A percentile compares a stretch with the other conserved stretches of the same genome.
Conservation (phyloP, 2,329 filamentous ascomycete species). For the Trichoderma endophyticum region DNA sequence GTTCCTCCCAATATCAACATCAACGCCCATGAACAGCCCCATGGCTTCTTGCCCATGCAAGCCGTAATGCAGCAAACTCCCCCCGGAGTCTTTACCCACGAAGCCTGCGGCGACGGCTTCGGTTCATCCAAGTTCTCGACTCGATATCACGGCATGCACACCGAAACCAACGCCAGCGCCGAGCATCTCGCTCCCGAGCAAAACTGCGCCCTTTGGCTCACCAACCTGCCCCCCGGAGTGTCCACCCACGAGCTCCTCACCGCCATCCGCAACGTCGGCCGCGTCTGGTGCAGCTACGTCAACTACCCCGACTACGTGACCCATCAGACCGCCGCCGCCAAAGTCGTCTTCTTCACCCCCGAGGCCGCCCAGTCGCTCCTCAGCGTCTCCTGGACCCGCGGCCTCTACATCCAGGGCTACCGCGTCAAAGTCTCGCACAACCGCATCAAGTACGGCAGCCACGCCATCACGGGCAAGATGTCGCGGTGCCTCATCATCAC, state of each 20-base stretch:
- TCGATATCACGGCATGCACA: constrained; percentile 39
- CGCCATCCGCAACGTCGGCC: constrained; percentile 45
- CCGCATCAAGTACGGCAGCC: constrained; percentile 41
- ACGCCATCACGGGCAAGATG: constrained; percentile 28
- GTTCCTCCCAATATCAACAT: not conserved
- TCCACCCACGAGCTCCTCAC: constrained; percentile 43
- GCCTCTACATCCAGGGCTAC: constrained; percentile 37
- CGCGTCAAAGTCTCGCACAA: constrained; percentile 44
- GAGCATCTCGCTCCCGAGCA: constrained; percentile 30
- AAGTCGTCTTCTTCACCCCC: constrained; percentile 49
- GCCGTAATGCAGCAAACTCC: constrained; percentile 22
- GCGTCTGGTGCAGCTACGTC: constrained; percentile 51
- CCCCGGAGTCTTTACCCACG: not conserved
- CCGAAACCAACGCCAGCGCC: constrained; percentile 34
- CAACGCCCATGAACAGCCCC: not conserved
- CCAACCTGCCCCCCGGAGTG: constrained; percentile 45
- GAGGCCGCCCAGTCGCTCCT: constrained; percentile 36
- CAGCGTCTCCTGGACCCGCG: constrained; percentile 24
- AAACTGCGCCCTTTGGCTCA: constrained; percentile 54
- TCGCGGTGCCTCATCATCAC: constrained; percentile 51
- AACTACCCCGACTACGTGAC: constrained; percentile 42
- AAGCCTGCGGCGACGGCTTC: not conserved
- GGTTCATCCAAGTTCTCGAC: constrained; percentile 29
- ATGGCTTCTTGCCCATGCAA: constrained; percentile 25
- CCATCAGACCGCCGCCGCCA: constrained; percentile 43